Base-by-base conservation (phyloP, 2,329 filamentous ascomycete species). In the Ascochyta rabiei region DNA sequence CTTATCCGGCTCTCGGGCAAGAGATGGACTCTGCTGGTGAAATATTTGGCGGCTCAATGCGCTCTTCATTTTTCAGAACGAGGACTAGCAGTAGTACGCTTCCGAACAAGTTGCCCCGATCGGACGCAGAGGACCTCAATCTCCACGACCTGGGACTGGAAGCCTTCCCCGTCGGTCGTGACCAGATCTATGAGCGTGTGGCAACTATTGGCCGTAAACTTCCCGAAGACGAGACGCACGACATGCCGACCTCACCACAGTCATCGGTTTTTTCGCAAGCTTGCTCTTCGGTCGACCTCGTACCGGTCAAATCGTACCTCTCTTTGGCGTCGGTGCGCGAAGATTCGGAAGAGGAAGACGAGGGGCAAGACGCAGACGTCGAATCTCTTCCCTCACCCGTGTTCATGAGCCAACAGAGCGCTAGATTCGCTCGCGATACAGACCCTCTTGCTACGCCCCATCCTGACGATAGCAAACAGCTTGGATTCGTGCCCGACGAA, bases 261-360 rank as follows among this genome's bases (percentile, higher is more conserved):
- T 38, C 57, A 7, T 66, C 64, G 6, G 61, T 67, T 5, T 26
- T 63, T 4, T 72, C 70, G 2, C 68, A 70, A 48, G 60, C 71
- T 4, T 68, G 66, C 46, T 72, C 70, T 13, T 72, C 70, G 1
- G 63, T 64, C n/a, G 64, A 71, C 18, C 66, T 71, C 5, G 56
- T 28, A 4, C 64, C 64, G 0, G 64, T 67, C 19, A 66, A 64
- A 19, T 69, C 68, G 2, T 62, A 70, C 39, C 54, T 57, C 2
- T 72, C 68, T 3, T 47, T 73, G n/a, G 63, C 66, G 2, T 64
- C 69, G 40, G 68, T 71, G 10, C 67, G 56, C 0, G 68, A 71
- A 47, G 67, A 69, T 30, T 63, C 57, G 0, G 65, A 68, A 53
- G 66, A 69, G 34, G 64, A 69, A 19, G 60, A 66, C 0, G 58